Evolutionary conservation across 176 grass and related monocot genomes (phyloP).

Genomic region (Urochloa ruziziensis): DNA sequence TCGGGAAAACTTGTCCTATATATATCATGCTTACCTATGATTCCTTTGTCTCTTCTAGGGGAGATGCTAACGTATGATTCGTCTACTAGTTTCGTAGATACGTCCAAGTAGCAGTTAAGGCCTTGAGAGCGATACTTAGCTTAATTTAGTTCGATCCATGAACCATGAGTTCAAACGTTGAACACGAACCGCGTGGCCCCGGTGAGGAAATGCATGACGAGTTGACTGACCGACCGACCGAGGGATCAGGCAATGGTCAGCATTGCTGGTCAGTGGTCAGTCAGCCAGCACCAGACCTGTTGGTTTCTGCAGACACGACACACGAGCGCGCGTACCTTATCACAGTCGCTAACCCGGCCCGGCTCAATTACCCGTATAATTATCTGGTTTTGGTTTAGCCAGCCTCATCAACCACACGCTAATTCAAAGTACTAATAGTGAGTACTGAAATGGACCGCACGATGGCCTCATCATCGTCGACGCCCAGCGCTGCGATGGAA

Average conservation of each 20-base stretch:
- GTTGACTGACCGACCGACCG: background rate
- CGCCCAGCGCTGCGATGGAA: no score
- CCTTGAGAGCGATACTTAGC: background rate
- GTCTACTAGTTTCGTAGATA: background rate
- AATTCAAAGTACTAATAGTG: no score
- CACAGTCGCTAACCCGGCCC: no score
- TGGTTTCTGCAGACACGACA: no score
- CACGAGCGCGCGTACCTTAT: no score
- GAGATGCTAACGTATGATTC: background rate
- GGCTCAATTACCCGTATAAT: no score
- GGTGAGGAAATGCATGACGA: constrained; percentile 23
- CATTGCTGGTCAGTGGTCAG: background rate
- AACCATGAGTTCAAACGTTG: background rate
- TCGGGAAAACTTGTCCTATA: background rate
- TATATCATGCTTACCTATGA: background rate
- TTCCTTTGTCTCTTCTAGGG: background rate
- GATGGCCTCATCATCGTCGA: no score
- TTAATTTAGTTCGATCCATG: background rate
- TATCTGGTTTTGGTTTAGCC: no score
- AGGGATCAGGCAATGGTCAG: no score
- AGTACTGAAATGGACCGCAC: no score
- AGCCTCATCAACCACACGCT: no score
- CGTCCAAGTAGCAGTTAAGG: background rate
- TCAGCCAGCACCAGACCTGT: constrained; percentile 4
- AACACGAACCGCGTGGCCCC: constrained; percentile 13